Evolutionary conservation across 2,329 filamentous ascomycete genomes (phyloP), one percentile per base, ranked within the genome.

Genomic region (Aureobasidium musti): DNA sequence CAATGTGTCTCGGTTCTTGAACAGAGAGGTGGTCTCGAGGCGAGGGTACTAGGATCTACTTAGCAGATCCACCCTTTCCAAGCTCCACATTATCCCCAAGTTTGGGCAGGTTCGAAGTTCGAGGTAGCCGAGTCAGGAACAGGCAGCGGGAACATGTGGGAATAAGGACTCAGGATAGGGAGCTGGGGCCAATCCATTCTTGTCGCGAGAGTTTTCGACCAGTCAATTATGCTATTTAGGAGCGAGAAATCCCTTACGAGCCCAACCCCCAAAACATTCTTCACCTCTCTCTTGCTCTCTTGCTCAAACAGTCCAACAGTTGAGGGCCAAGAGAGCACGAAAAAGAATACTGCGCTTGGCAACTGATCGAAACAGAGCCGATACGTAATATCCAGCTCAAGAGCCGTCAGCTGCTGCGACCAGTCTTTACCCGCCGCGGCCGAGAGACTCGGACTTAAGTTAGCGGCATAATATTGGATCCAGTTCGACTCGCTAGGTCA

Each of bases 401-500:
- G 26, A 37, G 41, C 30, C 37, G 57, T 49, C 41, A 43, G 41
- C 54, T 59, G 41, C 53, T 59, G 43, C 54, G 33, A 10, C 54
- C 14, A 45, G 37, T 59, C 23, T 43, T 47, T 23, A 47, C 11
- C 57, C 41, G 41, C 33, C 59, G 59, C 59, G 45, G 59, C 57
- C 57, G 57, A 61, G 23, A 52, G 45, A 63, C 14, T 63, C 59
- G 59, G 59, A 52, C 19, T 50, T 63, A 63, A 52, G 33, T 52
- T 63, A 63, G 59, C 59, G 59, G 30, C 59, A 52, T 63, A 50
- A 52, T 63, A 50, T 50, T 39, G 59, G 23, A 28, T 26, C 26
- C 57, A 63, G 33, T 35, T 37, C 57, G 57, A 61, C 26, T 61
- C 57, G 43, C 57, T 61, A 37, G 57, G 59, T 63, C 59, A 63